These are phyloP conservation scores for Camelina laxa DNA, from an alignment of 345 rosid genomes.

Conservation along the genomic window DNA sequence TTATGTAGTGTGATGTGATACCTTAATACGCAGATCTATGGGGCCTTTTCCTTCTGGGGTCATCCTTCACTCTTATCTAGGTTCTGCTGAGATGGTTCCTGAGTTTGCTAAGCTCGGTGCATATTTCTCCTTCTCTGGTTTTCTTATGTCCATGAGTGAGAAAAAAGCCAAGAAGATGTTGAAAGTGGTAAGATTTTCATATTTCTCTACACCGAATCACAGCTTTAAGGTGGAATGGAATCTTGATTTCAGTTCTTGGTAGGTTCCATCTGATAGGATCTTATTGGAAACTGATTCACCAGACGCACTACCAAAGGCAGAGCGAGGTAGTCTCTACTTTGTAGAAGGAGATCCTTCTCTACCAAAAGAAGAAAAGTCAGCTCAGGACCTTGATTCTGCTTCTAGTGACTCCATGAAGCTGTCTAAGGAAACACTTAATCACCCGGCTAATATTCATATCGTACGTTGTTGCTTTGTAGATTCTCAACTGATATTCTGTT, in stretches of 20 bases:
- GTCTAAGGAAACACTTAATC: constrained; percentile 70
- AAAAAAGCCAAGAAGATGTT: constrained; percentile 80
- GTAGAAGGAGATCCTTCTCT: constrained; percentile 57
- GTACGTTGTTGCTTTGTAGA: constrained; percentile 48
- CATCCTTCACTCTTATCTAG: constrained; percentile 86
- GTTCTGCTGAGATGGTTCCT: constrained; percentile 97
- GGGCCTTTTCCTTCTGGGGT: constrained; percentile 92
- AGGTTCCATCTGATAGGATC: constrained; percentile 83
- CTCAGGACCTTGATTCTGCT: constrained; percentile 31
- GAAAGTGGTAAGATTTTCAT: constrained; percentile 55
- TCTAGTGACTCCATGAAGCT: constrained; percentile 45
- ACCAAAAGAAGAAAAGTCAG: constrained; percentile 42
- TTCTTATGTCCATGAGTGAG: constrained; percentile 73
- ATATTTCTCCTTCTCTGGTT: constrained; percentile 93
- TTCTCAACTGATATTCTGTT: background rate
- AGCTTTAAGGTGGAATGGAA: background rate
- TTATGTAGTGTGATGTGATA: constrained; percentile 21
- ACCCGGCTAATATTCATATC: constrained; percentile 78
- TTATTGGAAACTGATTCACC: constrained; percentile 94
- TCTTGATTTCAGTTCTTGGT: constrained; percentile 44
- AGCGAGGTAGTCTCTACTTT: constrained; percentile 50
- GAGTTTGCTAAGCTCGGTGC: constrained; percentile 88
- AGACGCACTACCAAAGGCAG: constrained; percentile 77
- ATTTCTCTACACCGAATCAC: constrained; percentile 15
- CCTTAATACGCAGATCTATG: constrained; percentile 47